These are phyloP conservation scores for Saccharomyces cerevisiae DNA, from an alignment of 805 yeast genomes.

Conservation along the genomic window DNA sequence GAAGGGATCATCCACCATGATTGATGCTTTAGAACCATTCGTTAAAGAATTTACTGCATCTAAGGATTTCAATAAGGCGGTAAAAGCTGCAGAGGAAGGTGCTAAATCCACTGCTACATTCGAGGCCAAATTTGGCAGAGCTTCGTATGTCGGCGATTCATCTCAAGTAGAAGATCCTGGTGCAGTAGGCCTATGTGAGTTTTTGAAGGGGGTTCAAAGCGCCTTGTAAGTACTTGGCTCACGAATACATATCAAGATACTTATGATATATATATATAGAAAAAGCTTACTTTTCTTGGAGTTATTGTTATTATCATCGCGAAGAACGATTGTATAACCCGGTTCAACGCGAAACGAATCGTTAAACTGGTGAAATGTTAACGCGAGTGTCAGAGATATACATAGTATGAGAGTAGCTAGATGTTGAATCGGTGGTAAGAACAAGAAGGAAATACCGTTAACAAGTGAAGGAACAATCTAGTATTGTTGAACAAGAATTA, in stretches of 20 bases:
- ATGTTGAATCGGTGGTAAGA: background rate
- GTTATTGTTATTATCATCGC: background rate
- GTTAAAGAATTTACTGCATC: conserved; percentile 50
- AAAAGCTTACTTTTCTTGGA: background rate
- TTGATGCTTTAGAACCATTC: conserved; percentile 86
- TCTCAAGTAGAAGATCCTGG: conserved; percentile 84
- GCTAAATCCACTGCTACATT: conserved; percentile 67
- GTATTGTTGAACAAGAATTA: conserved; percentile 1
- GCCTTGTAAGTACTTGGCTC: conserved; percentile 6
- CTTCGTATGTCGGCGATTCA: conserved; percentile 81
- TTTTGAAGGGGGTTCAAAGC: conserved; percentile 33
- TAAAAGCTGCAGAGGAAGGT: conserved; percentile 61
- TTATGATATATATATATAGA: background rate
- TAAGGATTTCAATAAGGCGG: conserved; percentile 50
- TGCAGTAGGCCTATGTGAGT: conserved; percentile 73
- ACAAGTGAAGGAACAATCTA: background rate
- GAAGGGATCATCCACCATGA: conserved; percentile 77
- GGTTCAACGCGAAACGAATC: background rate
- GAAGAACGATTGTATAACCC: background rate
- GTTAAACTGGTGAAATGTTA: background rate
- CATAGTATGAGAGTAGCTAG: background rate
- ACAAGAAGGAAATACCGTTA: background rate
- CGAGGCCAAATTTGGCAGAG: conserved; percentile 87
- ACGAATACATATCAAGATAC: background rate
- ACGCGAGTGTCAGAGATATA: background rate